Conservation (phyloP, 129 eudicot genomes). For the Helichrysum umbraculigerum region DNA sequence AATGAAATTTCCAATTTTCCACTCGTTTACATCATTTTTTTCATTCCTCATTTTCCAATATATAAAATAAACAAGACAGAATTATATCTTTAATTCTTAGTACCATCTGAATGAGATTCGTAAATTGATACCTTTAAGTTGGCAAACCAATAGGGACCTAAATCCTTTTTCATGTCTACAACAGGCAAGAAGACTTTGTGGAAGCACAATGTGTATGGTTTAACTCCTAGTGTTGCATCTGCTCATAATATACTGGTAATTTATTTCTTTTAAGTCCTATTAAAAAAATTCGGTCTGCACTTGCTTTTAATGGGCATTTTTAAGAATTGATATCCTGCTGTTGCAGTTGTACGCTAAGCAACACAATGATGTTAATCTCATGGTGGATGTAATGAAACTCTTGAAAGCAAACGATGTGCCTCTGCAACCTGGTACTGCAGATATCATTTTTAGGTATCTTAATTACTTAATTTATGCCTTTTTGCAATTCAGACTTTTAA, state of each 20-base stretch:
- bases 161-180: conserved; percentile 18
- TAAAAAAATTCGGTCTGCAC: not conserved
- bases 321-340: conserved; percentile 15
- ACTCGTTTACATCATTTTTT: not conserved
- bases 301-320: not conserved
- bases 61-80: conserved; percentile 7
- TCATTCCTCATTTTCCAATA: not conserved
- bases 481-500: not conserved
- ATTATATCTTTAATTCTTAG: not conserved
- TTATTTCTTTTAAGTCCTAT: not conserved
- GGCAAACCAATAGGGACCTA: not conserved
- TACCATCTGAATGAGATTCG: not conserved
- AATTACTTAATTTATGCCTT: not conserved
- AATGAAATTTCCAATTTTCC: not conserved
- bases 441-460: conserved; percentile 71
- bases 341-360: conserved; percentile 71
- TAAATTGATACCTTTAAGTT: not conserved
- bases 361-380: conserved; percentile 65
- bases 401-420: conserved; percentile 71
- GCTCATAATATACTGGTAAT: conserved; percentile 75
- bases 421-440: conserved; percentile 92
- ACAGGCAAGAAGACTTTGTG: conserved; percentile 71
- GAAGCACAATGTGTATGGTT: conserved; percentile 79
- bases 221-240: conserved; percentile 74
- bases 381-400: conserved; percentile 72